These are phyloP conservation scores for Aegilops longissima DNA, from an alignment of 176 grass and related monocot species.

Conservation along the genomic window DNA sequence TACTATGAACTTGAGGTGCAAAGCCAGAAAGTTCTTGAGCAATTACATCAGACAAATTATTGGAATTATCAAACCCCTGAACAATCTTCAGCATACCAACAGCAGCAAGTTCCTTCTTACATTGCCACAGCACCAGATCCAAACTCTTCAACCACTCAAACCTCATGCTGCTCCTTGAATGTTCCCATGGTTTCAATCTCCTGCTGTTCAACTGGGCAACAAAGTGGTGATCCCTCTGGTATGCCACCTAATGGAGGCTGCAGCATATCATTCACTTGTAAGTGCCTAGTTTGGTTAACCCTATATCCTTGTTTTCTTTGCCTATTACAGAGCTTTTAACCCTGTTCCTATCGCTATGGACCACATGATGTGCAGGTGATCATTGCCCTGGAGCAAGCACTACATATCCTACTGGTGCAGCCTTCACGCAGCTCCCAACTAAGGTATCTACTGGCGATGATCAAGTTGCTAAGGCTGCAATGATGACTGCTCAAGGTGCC, in stretches of 20 bases:
- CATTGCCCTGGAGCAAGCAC: constrained; percentile 49
- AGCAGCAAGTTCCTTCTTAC: constrained; percentile 37
- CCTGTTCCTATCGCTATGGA: neutral
- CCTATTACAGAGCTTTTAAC: neutral
- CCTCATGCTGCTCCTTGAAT: constrained; percentile 50
- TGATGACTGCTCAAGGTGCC: constrained; percentile 55
- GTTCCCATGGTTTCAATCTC: constrained; percentile 55
- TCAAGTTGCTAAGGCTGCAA: constrained; percentile 48
- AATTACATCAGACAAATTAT: constrained; percentile 70
- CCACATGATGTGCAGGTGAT: constrained; percentile 54
- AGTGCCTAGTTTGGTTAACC: constrained; percentile 29
- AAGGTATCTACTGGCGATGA: constrained; percentile 41
- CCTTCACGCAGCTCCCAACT: constrained; percentile 24
- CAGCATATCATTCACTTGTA: constrained; percentile 53
- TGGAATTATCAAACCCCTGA: constrained; percentile 51
- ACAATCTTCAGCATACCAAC: constrained; percentile 43
- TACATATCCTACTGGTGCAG: constrained; percentile 33
- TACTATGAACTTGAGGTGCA: constrained; percentile 85
- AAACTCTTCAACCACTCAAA: constrained; percentile 39
- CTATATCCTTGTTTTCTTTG: constrained; percentile 1
- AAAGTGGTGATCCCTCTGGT: constrained; percentile 37
- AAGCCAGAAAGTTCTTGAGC: constrained; percentile 69
- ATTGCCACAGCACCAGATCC: constrained; percentile 39
- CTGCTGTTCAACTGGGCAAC: constrained; percentile 33
- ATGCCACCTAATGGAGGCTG: constrained; percentile 33